Percentiles rank a stretch among this genome's conserved stretches.
These are phyloP conservation scores for Leishmania mexicana DNA, from an alignment of 208 protist species.

Conservation along the genomic window DNA sequence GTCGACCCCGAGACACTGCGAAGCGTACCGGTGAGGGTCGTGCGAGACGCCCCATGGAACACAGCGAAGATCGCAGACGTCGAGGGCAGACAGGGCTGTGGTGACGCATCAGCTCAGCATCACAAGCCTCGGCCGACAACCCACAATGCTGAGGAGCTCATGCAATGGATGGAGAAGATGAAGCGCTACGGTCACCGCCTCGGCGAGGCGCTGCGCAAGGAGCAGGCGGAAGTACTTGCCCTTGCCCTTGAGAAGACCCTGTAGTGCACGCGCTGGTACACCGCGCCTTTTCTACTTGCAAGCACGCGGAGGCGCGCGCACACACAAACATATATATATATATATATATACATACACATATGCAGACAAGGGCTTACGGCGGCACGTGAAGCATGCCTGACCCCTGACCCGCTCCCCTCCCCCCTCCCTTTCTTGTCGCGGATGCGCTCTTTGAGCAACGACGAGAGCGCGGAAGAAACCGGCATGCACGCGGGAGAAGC, in stretches of 20 bases:
- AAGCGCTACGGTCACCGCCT: constrained; percentile 55
- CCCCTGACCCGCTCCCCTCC: neutral
- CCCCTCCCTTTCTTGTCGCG: too few relatives aligned
- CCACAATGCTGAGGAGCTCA: constrained; percentile 32
- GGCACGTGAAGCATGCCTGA: neutral
- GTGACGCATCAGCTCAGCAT: constrained; percentile 6
- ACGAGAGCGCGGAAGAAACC: neutral
- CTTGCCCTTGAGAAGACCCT: constrained; percentile 40
- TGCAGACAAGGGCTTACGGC: neutral
- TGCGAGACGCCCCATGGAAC: constrained; percentile 5
- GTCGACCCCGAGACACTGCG: constrained; percentile 59
- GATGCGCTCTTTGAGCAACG: neutral
- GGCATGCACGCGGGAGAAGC: neutral
- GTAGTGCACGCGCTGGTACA: constrained; percentile 7
- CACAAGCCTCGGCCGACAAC: neutral
- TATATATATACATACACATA: neutral
- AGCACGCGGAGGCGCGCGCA: neutral
- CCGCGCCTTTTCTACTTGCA: too few relatives aligned
- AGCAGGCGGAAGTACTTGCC: constrained; percentile 64
- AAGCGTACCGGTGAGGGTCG: constrained; percentile 42
- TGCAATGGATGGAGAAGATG: constrained; percentile 71
- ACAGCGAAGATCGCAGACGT: neutral
- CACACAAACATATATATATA: neutral
- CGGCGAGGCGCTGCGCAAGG: constrained; percentile 30
- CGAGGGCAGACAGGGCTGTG: neutral